phyloP scores from a whole-genome alignment of 805 yeast species.

The Schizosaccharomyces octosporus region DNA sequence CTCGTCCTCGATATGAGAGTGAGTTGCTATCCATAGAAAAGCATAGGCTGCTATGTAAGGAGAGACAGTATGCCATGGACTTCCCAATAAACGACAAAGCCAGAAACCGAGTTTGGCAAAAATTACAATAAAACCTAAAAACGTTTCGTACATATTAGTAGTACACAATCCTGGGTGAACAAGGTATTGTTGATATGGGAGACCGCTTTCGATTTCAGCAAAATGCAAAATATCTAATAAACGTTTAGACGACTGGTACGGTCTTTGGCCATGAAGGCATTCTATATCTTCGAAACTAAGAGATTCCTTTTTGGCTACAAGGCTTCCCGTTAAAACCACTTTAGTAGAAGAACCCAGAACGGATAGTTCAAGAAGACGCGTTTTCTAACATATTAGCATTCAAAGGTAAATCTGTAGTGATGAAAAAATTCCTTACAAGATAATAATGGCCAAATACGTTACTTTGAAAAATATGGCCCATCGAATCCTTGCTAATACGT shows the following conservation, averaged over 20 bases:
- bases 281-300: background rate
- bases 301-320: background rate
- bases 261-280: conserved; percentile 14
- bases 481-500: conserved; percentile 44
- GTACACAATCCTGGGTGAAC: conserved; percentile 89
- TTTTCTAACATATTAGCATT: background rate
- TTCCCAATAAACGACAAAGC: conserved; percentile 56
- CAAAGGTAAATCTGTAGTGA: background rate
- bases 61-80: conserved; percentile 68
- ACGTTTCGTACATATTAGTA: conserved; percentile 41
- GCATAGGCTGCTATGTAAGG: conserved; percentile 85
- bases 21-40: conserved; percentile 38
- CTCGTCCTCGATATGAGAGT: conserved; percentile 10
- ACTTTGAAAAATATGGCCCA: conserved; percentile 80
- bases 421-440: conserved; percentile 18
- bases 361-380: background rate
- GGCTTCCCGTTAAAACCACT: background rate
- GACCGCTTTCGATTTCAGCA: conserved; percentile 11
- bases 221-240: conserved; percentile 60
- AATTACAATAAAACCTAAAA: conserved; percentile 61
- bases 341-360: background rate
- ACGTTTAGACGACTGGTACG: conserved; percentile 85
- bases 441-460: conserved; percentile 94
- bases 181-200: conserved; percentile 29
- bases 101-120: conserved; percentile 37